Conservation (phyloP, 2,329 filamentous ascomycete species). For the Colletotrichum sp. region DNA sequence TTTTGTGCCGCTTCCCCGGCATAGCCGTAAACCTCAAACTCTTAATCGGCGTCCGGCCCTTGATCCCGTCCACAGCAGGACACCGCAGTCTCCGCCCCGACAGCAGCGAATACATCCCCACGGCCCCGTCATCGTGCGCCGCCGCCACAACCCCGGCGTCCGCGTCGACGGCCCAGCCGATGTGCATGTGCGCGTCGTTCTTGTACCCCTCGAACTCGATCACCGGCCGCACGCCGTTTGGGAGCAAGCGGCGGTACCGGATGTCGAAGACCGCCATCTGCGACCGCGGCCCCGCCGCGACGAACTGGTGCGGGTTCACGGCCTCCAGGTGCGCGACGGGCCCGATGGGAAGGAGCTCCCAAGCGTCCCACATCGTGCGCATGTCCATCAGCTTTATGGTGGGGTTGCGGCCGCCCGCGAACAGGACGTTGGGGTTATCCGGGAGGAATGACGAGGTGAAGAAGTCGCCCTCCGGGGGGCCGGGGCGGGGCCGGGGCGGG, state of each 20-base stretch:
- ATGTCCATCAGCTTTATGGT: slow-evolving; percentile 50
- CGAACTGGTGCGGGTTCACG: slow-evolving; percentile 52
- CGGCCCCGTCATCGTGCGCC: slow-evolving; percentile 53
- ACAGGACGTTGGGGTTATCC: slow-evolving; percentile 47
- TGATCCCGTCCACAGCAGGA: slow-evolving; percentile 27
- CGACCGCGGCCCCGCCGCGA: slow-evolving; percentile 56
- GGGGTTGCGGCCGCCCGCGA: slow-evolving; percentile 57
- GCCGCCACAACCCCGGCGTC: slow-evolving; percentile 57
- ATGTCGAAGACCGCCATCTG: slow-evolving; percentile 62
- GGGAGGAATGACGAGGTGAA: slow-evolving; percentile 55
- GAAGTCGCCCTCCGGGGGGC: slow-evolving; percentile 36
- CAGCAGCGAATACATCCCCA: slow-evolving; percentile 54
- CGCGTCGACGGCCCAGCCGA: slow-evolving; percentile 56
- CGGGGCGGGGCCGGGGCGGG: slow-evolving; percentile 24
- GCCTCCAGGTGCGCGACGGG: slow-evolving; percentile 55
- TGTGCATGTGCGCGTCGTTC: slow-evolving; percentile 52
- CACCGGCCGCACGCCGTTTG: slow-evolving; percentile 38
- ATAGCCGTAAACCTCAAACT: slow-evolving; percentile 51
- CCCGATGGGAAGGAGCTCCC: slow-evolving; percentile 40
- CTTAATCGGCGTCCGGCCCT: slow-evolving; percentile 37
- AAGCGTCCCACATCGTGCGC: slow-evolving; percentile 38
- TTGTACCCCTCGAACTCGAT: slow-evolving; percentile 54
- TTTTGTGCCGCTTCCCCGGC: slow-evolving; percentile 47
- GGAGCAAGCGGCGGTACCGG: slow-evolving; percentile 41
- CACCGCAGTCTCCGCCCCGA: slow-evolving; percentile 45